Evolutionary conservation across 768 basidiomycete species (phyloP).

Genomic region (Lenzites betulinus): DNA sequence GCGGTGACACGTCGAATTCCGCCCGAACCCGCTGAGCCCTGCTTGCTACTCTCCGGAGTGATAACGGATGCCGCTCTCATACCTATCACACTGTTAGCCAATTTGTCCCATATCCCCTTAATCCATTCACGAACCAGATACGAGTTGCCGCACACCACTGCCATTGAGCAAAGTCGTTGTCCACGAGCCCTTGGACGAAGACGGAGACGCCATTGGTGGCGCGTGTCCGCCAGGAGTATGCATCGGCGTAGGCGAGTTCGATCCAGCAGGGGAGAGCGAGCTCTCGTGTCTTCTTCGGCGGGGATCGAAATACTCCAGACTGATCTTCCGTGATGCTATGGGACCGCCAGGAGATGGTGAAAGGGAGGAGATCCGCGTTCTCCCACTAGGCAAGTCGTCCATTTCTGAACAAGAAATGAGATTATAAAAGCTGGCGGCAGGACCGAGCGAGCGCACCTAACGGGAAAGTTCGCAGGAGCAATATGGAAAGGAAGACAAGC

Average conservation of each 20-base stretch:
- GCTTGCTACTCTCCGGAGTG: conserved; percentile 3
- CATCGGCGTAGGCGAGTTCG: conserved; percentile 43
- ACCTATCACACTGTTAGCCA: conserved; percentile 26
- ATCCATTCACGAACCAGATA: conserved; percentile 45
- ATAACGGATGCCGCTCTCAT: conserved; percentile 21
- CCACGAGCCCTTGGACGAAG: conserved; percentile 76
- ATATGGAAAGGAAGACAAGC: conserved; percentile 73
- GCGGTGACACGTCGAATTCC: conserved; percentile 7
- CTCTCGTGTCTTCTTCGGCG: conserved; percentile 40
- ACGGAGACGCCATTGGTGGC: conserved; percentile 52
- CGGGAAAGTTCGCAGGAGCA: conserved; percentile 47
- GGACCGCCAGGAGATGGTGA: conserved; percentile 6
- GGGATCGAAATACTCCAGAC: conserved; percentile 62
- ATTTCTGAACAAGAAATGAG: background rate
- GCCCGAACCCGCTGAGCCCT: background rate
- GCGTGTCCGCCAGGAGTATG: conserved; percentile 33
- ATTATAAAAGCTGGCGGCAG: too few species aligned
- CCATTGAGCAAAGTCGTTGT: conserved; percentile 69
- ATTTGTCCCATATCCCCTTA: conserved; percentile 18
- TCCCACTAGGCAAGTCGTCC: background rate
- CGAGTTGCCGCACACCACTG: conserved; percentile 66
- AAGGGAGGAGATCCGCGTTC: conserved; percentile 1
- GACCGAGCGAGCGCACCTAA: conserved; percentile 13
- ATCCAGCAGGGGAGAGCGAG: conserved; percentile 47
- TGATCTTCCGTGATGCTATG: conserved; percentile 29